Percentiles rank a stretch among this genome's conserved stretches.
These are phyloP conservation scores for Graphiopsis chlorocephala DNA, from an alignment of 2,329 filamentous ascomycete genomes.

Conservation along the genomic window DNA sequence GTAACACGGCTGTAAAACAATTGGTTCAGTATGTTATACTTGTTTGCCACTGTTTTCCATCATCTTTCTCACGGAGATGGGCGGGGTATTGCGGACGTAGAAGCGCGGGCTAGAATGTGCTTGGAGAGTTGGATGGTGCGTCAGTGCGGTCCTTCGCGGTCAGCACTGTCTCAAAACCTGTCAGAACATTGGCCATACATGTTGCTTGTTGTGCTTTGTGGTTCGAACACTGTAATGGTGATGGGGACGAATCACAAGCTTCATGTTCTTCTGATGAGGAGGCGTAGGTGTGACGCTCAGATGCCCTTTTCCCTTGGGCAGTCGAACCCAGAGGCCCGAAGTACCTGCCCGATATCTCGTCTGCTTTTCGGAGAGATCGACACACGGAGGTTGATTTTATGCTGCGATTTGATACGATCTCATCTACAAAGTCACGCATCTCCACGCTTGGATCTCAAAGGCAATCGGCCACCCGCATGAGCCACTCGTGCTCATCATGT, in stretches of 20 bases:
- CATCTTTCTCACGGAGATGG: neutral
- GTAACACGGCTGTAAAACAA: neutral
- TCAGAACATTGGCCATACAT: neutral
- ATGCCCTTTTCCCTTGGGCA: no score
- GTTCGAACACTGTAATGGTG: neutral
- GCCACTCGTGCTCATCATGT: neutral
- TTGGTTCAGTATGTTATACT: neutral
- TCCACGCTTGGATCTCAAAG: neutral
- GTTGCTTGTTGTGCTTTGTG: neutral
- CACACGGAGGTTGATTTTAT: no score
- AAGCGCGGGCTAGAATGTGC: neutral
- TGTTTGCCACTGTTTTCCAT: neutral
- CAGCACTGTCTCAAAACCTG: neutral
- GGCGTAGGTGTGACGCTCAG: no score
- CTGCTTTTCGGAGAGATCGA: no score
- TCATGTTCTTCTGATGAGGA: no score
- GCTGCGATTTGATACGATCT: neutral
- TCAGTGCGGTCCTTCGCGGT: neutral
- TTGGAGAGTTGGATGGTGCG: neutral
- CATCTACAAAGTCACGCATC: neutral
- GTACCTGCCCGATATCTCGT: no score
- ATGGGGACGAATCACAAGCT: no score
- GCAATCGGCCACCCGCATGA: neutral
- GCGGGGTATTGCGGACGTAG: neutral
- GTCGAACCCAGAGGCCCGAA: no score